A percentile compares a stretch with the other conserved stretches of the same genome.
Conservation (phyloP, 495 filamentous ascomycete genomes). For the Neohortaea acidophila region DNA sequence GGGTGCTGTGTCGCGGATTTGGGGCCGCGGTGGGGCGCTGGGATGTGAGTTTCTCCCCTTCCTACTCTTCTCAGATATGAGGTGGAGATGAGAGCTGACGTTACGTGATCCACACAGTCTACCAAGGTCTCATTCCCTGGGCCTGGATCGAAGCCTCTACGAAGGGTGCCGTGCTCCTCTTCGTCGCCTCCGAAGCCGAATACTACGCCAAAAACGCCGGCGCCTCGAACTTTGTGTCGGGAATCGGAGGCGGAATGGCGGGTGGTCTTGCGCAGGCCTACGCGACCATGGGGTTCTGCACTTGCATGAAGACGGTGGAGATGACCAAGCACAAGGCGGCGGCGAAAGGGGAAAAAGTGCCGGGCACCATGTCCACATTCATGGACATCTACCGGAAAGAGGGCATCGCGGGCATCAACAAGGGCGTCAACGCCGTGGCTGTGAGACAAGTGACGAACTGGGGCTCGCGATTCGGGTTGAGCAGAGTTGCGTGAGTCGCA, state of each 20-base stretch:
- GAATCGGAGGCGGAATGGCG: constrained; percentile 81
- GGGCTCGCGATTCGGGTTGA: constrained; percentile 90
- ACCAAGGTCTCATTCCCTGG: constrained; percentile 99
- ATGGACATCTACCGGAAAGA: constrained; percentile 93
- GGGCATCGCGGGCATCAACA: constrained; percentile 93
- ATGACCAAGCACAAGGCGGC: constrained; percentile 97
- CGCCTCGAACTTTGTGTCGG: constrained; percentile 68
- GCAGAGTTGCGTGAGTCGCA: constrained; percentile 46
- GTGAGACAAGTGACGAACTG: constrained; percentile 99
- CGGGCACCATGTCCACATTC: constrained; percentile 81
- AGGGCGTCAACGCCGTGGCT: constrained; percentile 93
- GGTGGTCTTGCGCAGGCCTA: constrained; percentile 96
- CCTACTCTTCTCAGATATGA: background rate
- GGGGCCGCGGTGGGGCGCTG: constrained; percentile 82
- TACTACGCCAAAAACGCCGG: constrained; percentile 72
- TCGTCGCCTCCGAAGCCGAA: constrained; percentile 96
- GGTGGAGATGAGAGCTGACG: constrained; percentile 10
- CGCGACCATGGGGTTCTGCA: constrained; percentile 99
- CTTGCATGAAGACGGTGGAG: constrained; percentile 99
- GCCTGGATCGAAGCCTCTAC: constrained; percentile 99
- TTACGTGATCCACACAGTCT: constrained; percentile 47
- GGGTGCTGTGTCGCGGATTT: constrained; percentile 68
- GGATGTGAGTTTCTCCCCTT: constrained; percentile 58
- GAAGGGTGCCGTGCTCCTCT: constrained; percentile 96
- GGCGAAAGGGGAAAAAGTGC: constrained; percentile 62